Percentiles rank a stretch among this genome's conserved stretches.
These are phyloP conservation scores for Fraxinus velutina DNA, from an alignment of 305 asterid genomes.

Conservation along the genomic window DNA sequence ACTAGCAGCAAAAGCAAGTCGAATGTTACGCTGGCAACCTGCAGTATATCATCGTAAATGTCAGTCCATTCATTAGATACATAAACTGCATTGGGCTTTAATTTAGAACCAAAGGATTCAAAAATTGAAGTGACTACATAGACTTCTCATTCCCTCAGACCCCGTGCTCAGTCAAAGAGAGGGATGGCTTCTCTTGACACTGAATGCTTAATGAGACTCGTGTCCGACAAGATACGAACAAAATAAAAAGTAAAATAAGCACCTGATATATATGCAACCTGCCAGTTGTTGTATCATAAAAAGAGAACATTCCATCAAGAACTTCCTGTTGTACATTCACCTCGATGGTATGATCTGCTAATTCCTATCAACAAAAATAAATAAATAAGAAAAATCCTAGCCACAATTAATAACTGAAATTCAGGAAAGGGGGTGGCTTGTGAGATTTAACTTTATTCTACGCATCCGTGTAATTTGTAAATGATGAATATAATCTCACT, in stretches of 20 bases:
- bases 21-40: constrained; percentile 96
- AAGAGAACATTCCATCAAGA: constrained; percentile 74
- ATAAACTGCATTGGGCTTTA: neutral
- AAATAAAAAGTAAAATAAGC: neutral
- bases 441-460: neutral
- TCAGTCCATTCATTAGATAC: neutral
- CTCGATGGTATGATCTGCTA: constrained; percentile 69
- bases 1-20: constrained; percentile 83
- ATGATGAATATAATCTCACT: neutral
- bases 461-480: neutral
- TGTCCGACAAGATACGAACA: neutral
- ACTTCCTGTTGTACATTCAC: constrained; percentile 80
- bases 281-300: constrained; percentile 75
- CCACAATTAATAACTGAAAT: neutral
- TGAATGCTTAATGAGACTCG: neutral
- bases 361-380: constrained; percentile 43
- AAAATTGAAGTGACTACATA: neutral
- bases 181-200: neutral
- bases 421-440: neutral
- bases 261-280: constrained; percentile 91
- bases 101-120: neutral
- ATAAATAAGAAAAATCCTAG: neutral
- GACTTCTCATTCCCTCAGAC: neutral
- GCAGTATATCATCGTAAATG: constrained; percentile 26
- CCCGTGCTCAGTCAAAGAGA: neutral